Evolutionary conservation across 1,284 basidiomycete genomes (phyloP), one percentile per base, ranked within the genome.

Genomic region (Leccinum subspadiceum): DNA sequence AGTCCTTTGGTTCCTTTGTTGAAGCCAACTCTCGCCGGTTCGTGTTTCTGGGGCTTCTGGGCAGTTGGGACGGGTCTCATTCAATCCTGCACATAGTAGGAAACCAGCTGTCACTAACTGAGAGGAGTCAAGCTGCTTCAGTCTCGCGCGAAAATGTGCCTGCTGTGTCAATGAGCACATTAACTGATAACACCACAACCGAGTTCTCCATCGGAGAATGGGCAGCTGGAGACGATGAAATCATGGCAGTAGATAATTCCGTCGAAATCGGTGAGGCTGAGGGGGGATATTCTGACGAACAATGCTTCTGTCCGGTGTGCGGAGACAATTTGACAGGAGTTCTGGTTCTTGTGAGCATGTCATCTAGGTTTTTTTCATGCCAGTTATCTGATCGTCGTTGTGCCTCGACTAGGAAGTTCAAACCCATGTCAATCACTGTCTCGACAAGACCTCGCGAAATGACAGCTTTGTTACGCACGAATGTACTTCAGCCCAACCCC

Each of bases 181-280:
- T 50, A 10, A 31, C 3, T 26, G 22, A 39, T 29, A 56, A 53
- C 2, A 13, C 35, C 15, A 2, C 17, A 12, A 24, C 35, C 10
- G 72, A 74, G 41, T 64, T 73, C 33, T 73, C 59, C 15, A 31
- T 66, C 3, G 70, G 77, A 26, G 81, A 82, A 17, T 90, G 88
- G 88, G 79, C 74, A 44, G 81, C 71, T 65, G 84, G 81, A 5
- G 87, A 91, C 64, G 87, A 89, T 63, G 87, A 89, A 71, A 66
- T 75, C 10, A 70, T 64, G 52, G 58, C 66, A 24, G 64, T 68
- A 15, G 75, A 75, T 24, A 64, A 74, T 17, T 55, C 53, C 6
- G 31, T 62, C 15, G 68, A 71, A 31, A 20, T 61, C 1, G 65
- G 68, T 33, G 69, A 67, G n/a, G 51, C 7, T 7, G 57, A 54